A percentile compares a stretch with the other conserved stretches of the same genome.
These are phyloP conservation scores for Ceratocystis harringtonii DNA, from an alignment of 2,329 filamentous ascomycete species.

Conservation along the genomic window DNA sequence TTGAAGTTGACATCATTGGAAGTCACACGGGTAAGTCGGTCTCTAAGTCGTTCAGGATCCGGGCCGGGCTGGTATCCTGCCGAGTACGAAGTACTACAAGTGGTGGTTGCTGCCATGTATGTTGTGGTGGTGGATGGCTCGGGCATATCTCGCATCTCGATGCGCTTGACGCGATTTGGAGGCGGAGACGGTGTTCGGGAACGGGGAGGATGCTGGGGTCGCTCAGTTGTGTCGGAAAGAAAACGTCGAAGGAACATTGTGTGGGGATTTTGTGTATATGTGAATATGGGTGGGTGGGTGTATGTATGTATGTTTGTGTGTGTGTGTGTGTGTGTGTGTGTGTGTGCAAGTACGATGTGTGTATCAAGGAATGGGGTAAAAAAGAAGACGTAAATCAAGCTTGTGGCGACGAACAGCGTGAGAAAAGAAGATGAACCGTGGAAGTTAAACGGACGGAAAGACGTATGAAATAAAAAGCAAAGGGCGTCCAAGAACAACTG, in stretches of 20 bases:
- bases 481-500: background rate
- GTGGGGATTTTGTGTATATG: background rate
- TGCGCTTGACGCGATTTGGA: constrained; percentile 14
- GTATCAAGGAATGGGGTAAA: background rate
- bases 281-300: background rate
- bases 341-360: too few species aligned
- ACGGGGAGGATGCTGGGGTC: constrained; percentile 14
- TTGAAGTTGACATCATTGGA: constrained; percentile 13
- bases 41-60: constrained; percentile 11
- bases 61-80: constrained; percentile 10
- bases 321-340: background rate
- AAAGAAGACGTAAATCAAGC: background rate
- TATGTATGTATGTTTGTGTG: background rate
- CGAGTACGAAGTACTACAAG: constrained; percentile 9
- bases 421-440: background rate
- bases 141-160: constrained; percentile 16
- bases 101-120: constrained; percentile 5
- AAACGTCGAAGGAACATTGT: constrained; percentile 15
- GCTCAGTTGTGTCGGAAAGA: constrained; percentile 11
- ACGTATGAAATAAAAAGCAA: background rate
- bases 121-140: constrained; percentile 10
- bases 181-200: constrained; percentile 14
- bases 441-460: background rate
- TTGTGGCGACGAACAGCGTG: background rate
- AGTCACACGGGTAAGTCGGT: constrained; percentile 13